Evolutionary conservation across 495 filamentous ascomycete species (phyloP).

Genomic region (Chaetomium cochliodes): DNA sequence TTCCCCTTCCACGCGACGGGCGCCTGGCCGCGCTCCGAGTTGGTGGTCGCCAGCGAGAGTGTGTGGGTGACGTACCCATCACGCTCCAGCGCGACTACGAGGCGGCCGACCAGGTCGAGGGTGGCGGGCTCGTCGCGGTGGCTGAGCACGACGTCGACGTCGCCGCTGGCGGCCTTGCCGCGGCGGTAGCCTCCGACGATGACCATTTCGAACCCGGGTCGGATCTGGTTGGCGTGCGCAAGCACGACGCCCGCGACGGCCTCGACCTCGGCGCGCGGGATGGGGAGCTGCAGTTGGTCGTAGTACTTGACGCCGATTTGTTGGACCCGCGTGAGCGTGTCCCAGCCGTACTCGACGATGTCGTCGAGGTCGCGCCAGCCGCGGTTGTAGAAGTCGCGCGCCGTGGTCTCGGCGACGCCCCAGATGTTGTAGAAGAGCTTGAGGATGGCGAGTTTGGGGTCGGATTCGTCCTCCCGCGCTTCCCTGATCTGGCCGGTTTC

Average conservation of each 20-base stretch:
- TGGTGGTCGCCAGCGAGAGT: constrained; percentile 63
- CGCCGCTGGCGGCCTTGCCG: constrained; percentile 70
- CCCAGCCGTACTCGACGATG: constrained; percentile 81
- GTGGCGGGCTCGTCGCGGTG: constrained; percentile 72
- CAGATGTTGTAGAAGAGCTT: constrained; percentile 76
- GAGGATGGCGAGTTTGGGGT: constrained; percentile 62
- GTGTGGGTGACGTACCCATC: constrained; percentile 78
- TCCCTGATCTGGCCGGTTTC: constrained; percentile 57
- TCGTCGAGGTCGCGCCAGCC: constrained; percentile 75
- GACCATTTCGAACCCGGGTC: constrained; percentile 62
- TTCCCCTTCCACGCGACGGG: constrained; percentile 55
- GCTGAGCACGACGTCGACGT: constrained; percentile 83
- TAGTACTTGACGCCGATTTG: constrained; percentile 97
- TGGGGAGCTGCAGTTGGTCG: constrained; percentile 72
- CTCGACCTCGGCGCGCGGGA: constrained; percentile 74
- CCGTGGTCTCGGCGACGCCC: constrained; percentile 84
- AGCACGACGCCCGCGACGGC: constrained; percentile 61
- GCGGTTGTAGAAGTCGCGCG: constrained; percentile 78
- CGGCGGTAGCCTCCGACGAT: constrained; percentile 85
- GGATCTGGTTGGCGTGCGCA: constrained; percentile 56
- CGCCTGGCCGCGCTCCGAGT: constrained; percentile 67
- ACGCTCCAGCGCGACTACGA: constrained; percentile 68
- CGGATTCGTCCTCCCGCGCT: constrained; percentile 61
- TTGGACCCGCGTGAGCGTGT: constrained; percentile 68
- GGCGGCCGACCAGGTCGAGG: constrained; percentile 59